Evolutionary conservation across 345 rosid genomes (phyloP).

Genomic region (Melaleuca quinquenervia): DNA sequence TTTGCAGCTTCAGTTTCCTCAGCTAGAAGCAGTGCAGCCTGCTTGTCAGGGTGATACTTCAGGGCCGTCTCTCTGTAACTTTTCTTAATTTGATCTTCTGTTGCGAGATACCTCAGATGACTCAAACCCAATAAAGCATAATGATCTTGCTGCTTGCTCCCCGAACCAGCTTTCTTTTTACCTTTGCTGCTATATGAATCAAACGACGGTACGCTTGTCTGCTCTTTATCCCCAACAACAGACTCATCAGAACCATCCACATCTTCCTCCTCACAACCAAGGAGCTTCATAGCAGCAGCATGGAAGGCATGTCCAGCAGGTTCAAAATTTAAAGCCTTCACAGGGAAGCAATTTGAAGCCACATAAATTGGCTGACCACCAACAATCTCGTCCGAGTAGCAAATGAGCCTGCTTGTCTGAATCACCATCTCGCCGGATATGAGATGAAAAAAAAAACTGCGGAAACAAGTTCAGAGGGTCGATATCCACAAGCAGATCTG

Average conservation of each 20-base stretch:
- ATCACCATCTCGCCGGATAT: constrained; percentile 5
- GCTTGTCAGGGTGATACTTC: constrained; percentile 95
- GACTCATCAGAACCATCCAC: constrained; percentile 38
- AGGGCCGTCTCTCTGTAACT: constrained; percentile 88
- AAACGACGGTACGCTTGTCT: constrained; percentile 46
- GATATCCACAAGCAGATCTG: not conserved
- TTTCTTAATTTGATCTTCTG: constrained; percentile 93
- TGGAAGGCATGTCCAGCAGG: constrained; percentile 96
- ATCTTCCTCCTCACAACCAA: constrained; percentile 56
- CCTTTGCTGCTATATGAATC: constrained; percentile 75
- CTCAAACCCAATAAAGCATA: constrained; percentile 86
- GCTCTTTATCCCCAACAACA: constrained; percentile 51
- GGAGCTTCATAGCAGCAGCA: constrained; percentile 68
- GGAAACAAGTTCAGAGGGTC: not conserved
- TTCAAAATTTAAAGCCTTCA: constrained; percentile 66
- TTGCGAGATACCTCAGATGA: constrained; percentile 93
- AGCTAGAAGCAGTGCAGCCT: constrained; percentile 69
- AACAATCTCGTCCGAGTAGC: constrained; percentile 70
- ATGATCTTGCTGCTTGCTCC: constrained; percentile 74
- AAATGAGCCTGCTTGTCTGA: constrained; percentile 30
- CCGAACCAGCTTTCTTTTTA: constrained; percentile 77
- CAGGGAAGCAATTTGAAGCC: constrained; percentile 75
- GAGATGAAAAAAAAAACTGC: not conserved
- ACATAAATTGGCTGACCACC: constrained; percentile 61
- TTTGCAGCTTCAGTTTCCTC: constrained; percentile 92